These are phyloP conservation scores for Entamoeba dispar DNA, from an alignment of 208 protist genomes.

Conservation along the genomic window DNA sequence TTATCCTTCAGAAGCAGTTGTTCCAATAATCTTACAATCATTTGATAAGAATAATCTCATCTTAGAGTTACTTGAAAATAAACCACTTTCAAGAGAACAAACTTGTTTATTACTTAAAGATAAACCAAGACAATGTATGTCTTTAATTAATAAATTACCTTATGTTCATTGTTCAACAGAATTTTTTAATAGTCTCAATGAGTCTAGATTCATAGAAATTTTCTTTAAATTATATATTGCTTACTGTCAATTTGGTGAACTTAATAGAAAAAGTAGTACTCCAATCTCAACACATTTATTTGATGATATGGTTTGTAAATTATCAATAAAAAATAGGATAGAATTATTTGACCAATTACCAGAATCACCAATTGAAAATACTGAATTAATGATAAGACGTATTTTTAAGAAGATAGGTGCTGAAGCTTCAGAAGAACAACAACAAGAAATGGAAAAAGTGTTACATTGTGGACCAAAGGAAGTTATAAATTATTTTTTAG, in stretches of 20 bases:
- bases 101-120: background rate
- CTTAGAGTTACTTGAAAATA: background rate
- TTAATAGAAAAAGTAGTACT: background rate
- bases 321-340: background rate
- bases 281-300: background rate
- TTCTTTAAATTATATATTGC: background rate
- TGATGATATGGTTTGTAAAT: background rate
- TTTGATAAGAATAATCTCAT: background rate
- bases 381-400: background rate
- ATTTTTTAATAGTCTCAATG: background rate
- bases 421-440: background rate
- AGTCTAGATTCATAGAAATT: background rate
- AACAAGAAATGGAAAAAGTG: background rate
- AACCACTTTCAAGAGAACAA: background rate
- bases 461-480: background rate
- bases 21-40: background rate
- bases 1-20: too few species aligned
- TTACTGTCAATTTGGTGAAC: background rate
- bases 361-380: background rate
- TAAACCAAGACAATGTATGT: background rate
- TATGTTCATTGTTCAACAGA: background rate
- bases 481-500: background rate
- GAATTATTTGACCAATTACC: background rate
- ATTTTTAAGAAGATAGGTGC: background rate
- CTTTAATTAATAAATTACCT: background rate